Evolutionary conservation across 208 protist genomes (phyloP), one percentile per base, ranked within the genome.

Genomic region (Leishmania tarentolae): DNA sequence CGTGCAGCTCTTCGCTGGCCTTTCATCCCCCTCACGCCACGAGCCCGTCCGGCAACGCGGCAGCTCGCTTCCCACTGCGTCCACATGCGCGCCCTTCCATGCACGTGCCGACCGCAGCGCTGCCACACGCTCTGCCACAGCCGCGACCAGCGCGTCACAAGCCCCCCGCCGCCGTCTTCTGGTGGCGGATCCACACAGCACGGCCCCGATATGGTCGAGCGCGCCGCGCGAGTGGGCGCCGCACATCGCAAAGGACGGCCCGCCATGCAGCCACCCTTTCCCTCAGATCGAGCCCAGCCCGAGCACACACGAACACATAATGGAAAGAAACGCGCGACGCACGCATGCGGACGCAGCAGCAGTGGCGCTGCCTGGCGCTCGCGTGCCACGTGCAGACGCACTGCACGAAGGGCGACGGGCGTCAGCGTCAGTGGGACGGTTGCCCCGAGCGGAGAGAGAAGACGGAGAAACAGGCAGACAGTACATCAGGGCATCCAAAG

Each of bases 181-280:
- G n/a, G 56, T 17, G 76, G 56, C 24, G 78, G 70, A 2, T 81
- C 0, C 63, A 61, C 35, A 52, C 76, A 70, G 4, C 66, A 77
- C 52, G 81, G 40, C 77, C 72, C 81, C 28, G 76, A 75, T 11
- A 63, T 40, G 24, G 42, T 72, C 15, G 17, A 56, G 70, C 76
- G 65, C 2, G 59, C 81, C 70, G 72, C 37, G 3, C 15, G 21
- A 17, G 24, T 0, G 11, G 37, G 65, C 40, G 28, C 17, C 37
- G 56, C 75, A 3, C 71, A 59, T 24, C 71, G 2, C 61, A 19
- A 79, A 19, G 69, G 78, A 17, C 44, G 65, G 65, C 35, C 37
- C 1, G 37, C 35, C 4, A 4, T 1, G 35, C 37, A 13, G n/a
- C 24, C 13, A 24, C 56, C 15, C 4, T n/a, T 24, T 9, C 21